Conservation (phyloP, 177 flowering plant species). For the Tripterygium wilfordii region DNA sequence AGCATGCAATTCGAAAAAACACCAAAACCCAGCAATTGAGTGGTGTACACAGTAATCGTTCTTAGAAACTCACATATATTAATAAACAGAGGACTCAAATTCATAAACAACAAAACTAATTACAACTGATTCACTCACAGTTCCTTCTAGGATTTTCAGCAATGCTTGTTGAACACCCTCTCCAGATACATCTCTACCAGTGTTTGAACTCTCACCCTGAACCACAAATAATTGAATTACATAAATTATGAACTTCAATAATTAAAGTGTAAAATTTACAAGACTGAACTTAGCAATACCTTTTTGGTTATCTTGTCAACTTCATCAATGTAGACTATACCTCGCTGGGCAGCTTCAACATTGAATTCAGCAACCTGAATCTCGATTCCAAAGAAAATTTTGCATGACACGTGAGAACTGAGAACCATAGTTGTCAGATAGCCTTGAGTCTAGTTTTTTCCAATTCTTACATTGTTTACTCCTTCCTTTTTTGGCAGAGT, state of each 20-base stretch:
- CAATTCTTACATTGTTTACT: too few relatives aligned
- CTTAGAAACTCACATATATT: too few relatives aligned
- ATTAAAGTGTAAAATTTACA: too few relatives aligned
- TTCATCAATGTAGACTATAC: conserved; percentile 89
- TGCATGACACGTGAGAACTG: too few relatives aligned
- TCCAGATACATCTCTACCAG: conserved; percentile 88
- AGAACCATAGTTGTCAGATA: too few relatives aligned
- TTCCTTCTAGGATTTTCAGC: conserved; percentile 65
- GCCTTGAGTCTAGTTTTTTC: too few relatives aligned
- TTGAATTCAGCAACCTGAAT: conserved; percentile 78
- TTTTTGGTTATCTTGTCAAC: conserved; percentile 89
- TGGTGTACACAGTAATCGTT: too few relatives aligned
- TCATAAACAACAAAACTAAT: neutral
- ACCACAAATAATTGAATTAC: conserved; percentile 4
- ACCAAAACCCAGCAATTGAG: too few relatives aligned
- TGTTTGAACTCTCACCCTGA: conserved; percentile 71
- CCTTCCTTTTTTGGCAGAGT: too few relatives aligned
- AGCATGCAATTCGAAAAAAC: too few relatives aligned
- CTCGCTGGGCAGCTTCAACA: conserved; percentile 85
- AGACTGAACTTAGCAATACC: too few relatives aligned
- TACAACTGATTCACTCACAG: conserved; percentile 11
- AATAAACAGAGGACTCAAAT: neutral
- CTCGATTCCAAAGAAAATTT: too few relatives aligned
- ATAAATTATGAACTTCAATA: neutral
- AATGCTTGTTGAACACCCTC: conserved; percentile 95